Evolutionary conservation across 345 rosid genomes (phyloP).

Genomic region (Geranium brycei): DNA sequence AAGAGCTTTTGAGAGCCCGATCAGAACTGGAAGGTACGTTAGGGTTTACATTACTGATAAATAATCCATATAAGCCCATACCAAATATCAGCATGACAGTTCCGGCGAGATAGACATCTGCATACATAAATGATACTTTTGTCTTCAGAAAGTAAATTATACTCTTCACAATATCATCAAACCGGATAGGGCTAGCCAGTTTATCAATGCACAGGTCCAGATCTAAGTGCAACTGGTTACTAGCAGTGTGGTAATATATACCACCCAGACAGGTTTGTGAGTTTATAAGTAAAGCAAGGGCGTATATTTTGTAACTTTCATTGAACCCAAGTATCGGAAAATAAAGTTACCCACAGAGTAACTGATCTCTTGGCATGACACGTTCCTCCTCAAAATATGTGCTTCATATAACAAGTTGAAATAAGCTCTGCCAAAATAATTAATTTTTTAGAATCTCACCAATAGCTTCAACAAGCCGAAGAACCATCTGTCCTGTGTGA

Average conservation of each 20-base stretch:
- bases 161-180: no score
- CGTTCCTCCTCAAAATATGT: background rate
- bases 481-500: slow-evolving; percentile 83
- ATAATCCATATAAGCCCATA: slow-evolving; percentile 85
- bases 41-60: slow-evolving; percentile 53
- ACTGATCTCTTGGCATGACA: no score
- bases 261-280: no score
- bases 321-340: background rate
- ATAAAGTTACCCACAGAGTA: no score
- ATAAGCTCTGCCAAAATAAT: background rate
- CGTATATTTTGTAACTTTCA: no score
- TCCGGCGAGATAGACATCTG: slow-evolving; percentile 93
- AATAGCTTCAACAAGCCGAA: slow-evolving; percentile 79
- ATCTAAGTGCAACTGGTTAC: no score
- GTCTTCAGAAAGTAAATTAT: background rate
- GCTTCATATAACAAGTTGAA: background rate
- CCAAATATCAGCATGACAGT: slow-evolving; percentile 92
- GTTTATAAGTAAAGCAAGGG: no score
- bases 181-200: no score
- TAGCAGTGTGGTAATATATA: no score
- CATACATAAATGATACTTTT: slow-evolving; percentile 3
- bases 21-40: slow-evolving; percentile 32
- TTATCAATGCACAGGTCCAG: no score
- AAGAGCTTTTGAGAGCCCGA: slow-evolving; percentile 74
- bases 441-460: slow-evolving; percentile 27